Base-by-base conservation (phyloP, 139 green algal genomes). In the Chlorella ohadii region DNA sequence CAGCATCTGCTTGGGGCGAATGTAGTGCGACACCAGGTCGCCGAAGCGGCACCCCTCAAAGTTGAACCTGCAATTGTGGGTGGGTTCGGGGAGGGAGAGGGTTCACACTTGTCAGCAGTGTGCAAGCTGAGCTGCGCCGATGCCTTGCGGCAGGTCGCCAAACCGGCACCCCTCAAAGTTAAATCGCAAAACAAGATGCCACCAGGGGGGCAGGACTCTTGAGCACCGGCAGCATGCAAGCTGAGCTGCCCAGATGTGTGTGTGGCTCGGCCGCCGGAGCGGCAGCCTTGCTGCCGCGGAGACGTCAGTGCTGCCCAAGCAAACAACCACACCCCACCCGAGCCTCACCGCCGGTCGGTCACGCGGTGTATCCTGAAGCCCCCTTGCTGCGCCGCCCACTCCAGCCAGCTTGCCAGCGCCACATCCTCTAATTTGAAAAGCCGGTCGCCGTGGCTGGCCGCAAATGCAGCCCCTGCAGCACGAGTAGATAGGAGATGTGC, bases 391-490 rank as follows among this genome's bases (percentile, higher is more conserved):
- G 63, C 76, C 56, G 59, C 76, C 68, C 80, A 87, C 51, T 90
- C 79, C 56, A 91, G 39, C 88, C 88, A 91, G 47, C 72, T 75
- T 0, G 83, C 88, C 68, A 90, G 71, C 0, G 82, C 75, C 1
- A 91, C 71, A 66, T 91, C 88, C 63, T 91, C 88, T 71, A 91
- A 65, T 75, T 86, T 85, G 76, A 91, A 90, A n/a, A 91, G 41
- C 51, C 36, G 85, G 61, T 83, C 84, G 16, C 83, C 67, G 38
- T 56, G 74, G 55, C 59, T 63, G 33, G 84, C 63, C 47, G 82
- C 81, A 51, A 85, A 68, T 6, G 85, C 88, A 15, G 85, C 79
- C 12, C 88, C 88, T 73, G 86, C 77, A 31, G 51, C n/a, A n/a
- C n/a, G n/a, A n/a, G n/a, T n/a, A n/a, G n/a, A n/a, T n/a, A n/a